These are phyloP conservation scores for Tylopilus intermedius DNA, from an alignment of 768 basidiomycete genomes.

Conservation along the genomic window DNA sequence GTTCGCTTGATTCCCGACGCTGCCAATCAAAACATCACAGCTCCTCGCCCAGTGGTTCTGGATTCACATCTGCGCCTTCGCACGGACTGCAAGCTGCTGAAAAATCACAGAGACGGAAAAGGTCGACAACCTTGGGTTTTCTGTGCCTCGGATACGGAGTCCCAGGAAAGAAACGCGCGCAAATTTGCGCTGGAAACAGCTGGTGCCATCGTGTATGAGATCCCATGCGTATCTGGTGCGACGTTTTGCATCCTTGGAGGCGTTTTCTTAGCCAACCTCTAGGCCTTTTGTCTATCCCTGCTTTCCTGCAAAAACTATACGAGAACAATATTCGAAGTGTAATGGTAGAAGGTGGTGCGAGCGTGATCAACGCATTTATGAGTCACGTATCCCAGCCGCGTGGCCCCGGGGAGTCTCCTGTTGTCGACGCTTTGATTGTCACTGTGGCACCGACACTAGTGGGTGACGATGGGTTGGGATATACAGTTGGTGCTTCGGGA, in stretches of 20 bases:
- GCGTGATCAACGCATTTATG: conserved; percentile 59
- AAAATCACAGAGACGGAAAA: conserved; percentile 51
- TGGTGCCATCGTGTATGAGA: conserved; percentile 62
- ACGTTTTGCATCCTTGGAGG: neutral
- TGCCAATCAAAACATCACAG: conserved; percentile 32
- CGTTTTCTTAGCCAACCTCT: neutral
- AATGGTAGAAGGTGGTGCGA: conserved; percentile 96
- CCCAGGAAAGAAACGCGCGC: conserved; percentile 28
- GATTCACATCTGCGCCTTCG: conserved; percentile 70
- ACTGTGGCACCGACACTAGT: conserved; percentile 87
- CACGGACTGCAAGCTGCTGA: conserved; percentile 62
- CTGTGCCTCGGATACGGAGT: conserved; percentile 29
- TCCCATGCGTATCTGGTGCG: conserved; percentile 40
- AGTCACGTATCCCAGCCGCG: conserved; percentile 8
- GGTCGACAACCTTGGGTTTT: conserved; percentile 77
- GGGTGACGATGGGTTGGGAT: conserved; percentile 65
- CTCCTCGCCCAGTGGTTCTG: conserved; percentile 82
- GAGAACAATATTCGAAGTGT: conserved; percentile 59
- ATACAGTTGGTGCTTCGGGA: conserved; percentile 28
- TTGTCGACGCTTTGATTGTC: conserved; percentile 72
- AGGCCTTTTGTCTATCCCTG: conserved; percentile 42
- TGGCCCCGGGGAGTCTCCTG: conserved; percentile 10
- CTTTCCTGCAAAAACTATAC: conserved; percentile 50
- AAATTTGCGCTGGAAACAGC: conserved; percentile 48
- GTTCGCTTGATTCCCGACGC: conserved; percentile 52